Evolutionary conservation across 768 basidiomycete genomes (phyloP), one percentile per base, ranked within the genome.

Genomic region (Cystofilobasidium bisporidii): DNA sequence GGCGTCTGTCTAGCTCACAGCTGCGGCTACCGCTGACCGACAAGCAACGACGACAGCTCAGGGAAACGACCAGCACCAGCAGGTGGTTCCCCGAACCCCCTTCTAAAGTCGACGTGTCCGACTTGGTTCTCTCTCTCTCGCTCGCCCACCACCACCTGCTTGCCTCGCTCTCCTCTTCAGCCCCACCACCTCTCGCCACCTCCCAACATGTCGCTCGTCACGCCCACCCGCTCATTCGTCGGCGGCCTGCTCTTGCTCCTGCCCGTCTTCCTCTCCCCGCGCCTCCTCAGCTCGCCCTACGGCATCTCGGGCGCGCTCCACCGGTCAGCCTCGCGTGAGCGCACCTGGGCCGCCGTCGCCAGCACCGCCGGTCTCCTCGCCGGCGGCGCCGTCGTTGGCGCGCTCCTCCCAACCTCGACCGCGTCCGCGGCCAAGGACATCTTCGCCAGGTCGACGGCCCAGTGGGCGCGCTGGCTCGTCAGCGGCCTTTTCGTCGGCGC

Each of bases 201-300:
- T 47, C 15, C n/a, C 18, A 6, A 18, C 50, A 56, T 32, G 53
- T 9, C 53, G 8, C 53, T 41, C 24, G 58, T 59, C 36, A 61
- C 60, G 10, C 60, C 60, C 15, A 32, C 60, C 3, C 8, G 41
- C 9, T 61, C 60, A 17, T 41, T 61, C 41, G 11, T 61, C 10
- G 60, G 12, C 12, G 60, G 60, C 41, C 60, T 61, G 22, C 60
- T 61, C 41, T 43, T 61, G 18, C 26, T 61, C 41, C 12, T 41
- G 17, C 60, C 60, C 60, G 60, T 61, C 24, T 33, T 43, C 60
- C 53, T 56, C 28, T 4, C 53, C 8, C 53, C 53, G 12, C 22
- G n/a, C 38, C 40, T 61, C 38, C 22, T 30, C 9, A n/a, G 36
- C 60, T 3, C 41, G 40, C 20, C 36, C 26, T 61, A 43, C 28